Conservation (phyloP, 331 rosid species). For the Saraca asoca region DNA sequence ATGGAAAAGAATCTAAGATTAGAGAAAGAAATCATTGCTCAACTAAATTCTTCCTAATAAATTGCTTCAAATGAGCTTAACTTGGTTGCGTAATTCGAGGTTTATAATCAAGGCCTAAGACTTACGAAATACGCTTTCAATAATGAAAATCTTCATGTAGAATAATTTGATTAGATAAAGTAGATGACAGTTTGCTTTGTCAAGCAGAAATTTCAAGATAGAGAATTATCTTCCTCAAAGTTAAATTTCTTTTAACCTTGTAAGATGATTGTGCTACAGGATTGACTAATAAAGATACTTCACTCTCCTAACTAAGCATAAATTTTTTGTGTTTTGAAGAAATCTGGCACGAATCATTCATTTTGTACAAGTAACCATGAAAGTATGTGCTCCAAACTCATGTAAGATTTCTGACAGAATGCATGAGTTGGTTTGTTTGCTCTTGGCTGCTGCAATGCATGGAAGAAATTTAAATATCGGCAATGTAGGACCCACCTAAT, state of each 20-base stretch:
- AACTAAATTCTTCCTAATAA: conserved; percentile 23
- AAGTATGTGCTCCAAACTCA: not conserved
- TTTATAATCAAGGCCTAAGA: conserved; percentile 36
- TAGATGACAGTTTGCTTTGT: conserved; percentile 44
- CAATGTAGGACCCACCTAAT: not conserved
- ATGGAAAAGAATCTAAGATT: conserved; percentile 9
- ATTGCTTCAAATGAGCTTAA: conserved; percentile 32
- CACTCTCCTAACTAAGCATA: not conserved
- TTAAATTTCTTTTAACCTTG: conserved; percentile 22
- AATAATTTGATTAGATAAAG: conserved; percentile 42
- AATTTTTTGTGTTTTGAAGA: not conserved
- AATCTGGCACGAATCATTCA: not conserved
- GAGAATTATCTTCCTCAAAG: conserved; percentile 18
- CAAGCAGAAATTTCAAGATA: conserved; percentile 46
- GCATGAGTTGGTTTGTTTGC: not conserved
- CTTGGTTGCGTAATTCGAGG: conserved; percentile 39
- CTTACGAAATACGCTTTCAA: conserved; percentile 43
- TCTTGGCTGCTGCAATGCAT: conserved; percentile 19
- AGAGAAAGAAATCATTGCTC: conserved; percentile 40
- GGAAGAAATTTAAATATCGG: no score
- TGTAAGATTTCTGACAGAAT: no score
- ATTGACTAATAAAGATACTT: not conserved
- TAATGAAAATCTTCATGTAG: conserved; percentile 35
- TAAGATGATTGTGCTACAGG: conserved; percentile 2
- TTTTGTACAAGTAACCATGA: not conserved